A percentile compares a stretch with the other conserved stretches of the same genome.
Evolutionary conservation across 2,329 filamentous ascomycete genomes (phyloP).

Genomic region (Dothideomycetes sp.): DNA sequence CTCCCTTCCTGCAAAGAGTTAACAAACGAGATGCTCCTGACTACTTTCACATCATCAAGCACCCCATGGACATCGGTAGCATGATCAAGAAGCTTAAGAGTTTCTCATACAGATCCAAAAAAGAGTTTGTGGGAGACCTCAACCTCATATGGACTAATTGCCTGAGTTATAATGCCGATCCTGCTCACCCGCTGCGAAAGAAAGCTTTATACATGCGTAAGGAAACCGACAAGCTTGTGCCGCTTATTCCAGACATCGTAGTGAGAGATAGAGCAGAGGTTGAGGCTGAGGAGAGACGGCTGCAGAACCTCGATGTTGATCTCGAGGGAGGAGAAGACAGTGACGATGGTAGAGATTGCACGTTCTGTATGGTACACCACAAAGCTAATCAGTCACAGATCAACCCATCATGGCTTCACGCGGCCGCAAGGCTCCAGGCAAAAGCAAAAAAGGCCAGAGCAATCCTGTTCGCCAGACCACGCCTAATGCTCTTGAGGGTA

Average conservation of each 20-base stretch:
- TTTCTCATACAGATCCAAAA: conserved; percentile 55
- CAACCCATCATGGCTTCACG: conserved; percentile 97
- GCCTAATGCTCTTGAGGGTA: conserved; percentile 65
- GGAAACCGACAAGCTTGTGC: conserved; percentile 92
- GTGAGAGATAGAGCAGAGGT: conserved; percentile 90
- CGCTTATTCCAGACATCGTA: conserved; percentile 84
- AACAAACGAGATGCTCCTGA: conserved; percentile 96
- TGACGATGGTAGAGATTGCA: conserved; percentile 56
- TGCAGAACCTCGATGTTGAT: conserved; percentile 73
- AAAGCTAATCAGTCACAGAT: conserved; percentile 21
- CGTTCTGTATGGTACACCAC: neutral
- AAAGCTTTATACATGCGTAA: conserved; percentile 96
- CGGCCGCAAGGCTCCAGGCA: conserved; percentile 77
- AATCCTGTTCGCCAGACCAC: conserved; percentile 61
- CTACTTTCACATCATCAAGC: conserved; percentile 89
- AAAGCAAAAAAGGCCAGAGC: conserved; percentile 58
- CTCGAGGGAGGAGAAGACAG: conserved; percentile 81
- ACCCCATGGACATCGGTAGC: conserved; percentile 92
- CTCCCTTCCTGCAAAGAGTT: conserved; percentile 86
- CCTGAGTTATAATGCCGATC: conserved; percentile 86
- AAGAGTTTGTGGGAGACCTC: conserved; percentile 87
- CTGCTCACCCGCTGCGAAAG: conserved; percentile 75
- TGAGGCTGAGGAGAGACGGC: conserved; percentile 61
- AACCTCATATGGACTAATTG: conserved; percentile 97
- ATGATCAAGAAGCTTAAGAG: conserved; percentile 97